Evolutionary conservation across 768 basidiomycete genomes (phyloP), one percentile per base, ranked within the genome.

Genomic region (Termitomyces heimii): DNA sequence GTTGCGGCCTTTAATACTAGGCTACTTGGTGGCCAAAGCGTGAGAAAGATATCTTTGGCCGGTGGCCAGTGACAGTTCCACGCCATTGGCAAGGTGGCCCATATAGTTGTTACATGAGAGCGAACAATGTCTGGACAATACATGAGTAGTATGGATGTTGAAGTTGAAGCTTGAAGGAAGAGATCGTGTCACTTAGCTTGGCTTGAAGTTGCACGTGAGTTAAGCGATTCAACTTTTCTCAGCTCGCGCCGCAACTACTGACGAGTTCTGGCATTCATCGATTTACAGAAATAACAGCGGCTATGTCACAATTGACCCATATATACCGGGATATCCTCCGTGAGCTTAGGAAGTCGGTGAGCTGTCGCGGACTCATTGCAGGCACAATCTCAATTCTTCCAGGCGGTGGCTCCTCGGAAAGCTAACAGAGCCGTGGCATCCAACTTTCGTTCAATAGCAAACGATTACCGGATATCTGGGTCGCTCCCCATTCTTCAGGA

Each of bases 401-500:
- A 71, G 71, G 63, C 72, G 63, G 60, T 71, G 43, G 58, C 64
- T 22, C 62, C 74, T 8, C 68, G 75, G 57, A 73, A 73, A 66
- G 64, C 73, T 63, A 80, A 77, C 64, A 66, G 60, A 51, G 62
- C 67, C 9, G 75, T 90, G 32, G 66, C 76, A 1, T 65, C 75
- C 34, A 79, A 75, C 62, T 76, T 88, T 59, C 86, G 88, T 26
- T 62, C 72, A 5, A 65, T 88, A 50, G 77, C 84, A 32, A 81
- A 83, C 61, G 70, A 72, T 55, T 67, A 68, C 32, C 63, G 70
- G 51, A 63, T 63, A 55, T 64, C 69, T 9, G 62, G 68, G 12
- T 63, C 65, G 32, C 39, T 60, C 42, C 58, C 60, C 34, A 57
- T 82, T 29, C 66, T 74, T 16, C 71, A 73, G 12, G 85, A 85